Conservation (phyloP, 2,329 filamentous ascomycete genomes). For the Thielaviopsis euricoi region DNA sequence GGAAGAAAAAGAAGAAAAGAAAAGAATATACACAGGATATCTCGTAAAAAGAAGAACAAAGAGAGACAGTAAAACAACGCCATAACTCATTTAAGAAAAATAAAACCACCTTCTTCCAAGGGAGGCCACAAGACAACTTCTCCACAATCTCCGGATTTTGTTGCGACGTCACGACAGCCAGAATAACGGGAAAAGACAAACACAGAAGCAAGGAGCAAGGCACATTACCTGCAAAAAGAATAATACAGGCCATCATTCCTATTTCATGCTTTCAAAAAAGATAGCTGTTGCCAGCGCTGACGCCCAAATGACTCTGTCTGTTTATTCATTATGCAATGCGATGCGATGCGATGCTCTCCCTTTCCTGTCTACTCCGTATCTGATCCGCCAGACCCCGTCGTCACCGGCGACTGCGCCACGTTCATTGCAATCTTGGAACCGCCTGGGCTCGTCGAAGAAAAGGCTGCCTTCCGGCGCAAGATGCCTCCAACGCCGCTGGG, state of each 20-base stretch:
- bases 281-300: background rate
- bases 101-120: too few relatives aligned
- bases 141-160: too few relatives aligned
- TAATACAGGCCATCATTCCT: background rate
- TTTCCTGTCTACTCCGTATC: slow-evolving; percentile 20
- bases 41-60: background rate
- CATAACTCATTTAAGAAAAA: background rate
- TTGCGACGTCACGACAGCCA: background rate
- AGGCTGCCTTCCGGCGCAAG: slow-evolving; percentile 29
- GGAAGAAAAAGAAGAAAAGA: background rate
- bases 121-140: too few relatives aligned
- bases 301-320: too few relatives aligned
- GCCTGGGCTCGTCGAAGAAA: slow-evolving; percentile 24
- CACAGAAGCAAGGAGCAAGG: background rate
- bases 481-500: slow-evolving; percentile 15
- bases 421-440: slow-evolving; percentile 42
- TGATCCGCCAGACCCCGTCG: slow-evolving; percentile 22
- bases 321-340: slow-evolving; percentile 16
- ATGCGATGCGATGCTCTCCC: too few relatives aligned
- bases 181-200: slow-evolving; percentile 1
- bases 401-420: slow-evolving; percentile 30
- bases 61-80: background rate
- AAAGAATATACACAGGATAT: slow-evolving; percentile 1
- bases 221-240: background rate
- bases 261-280: background rate